phyloP scores from a whole-genome alignment of 2,329 filamentous ascomycete species.

The Scedosporium apiospermum region DNA sequence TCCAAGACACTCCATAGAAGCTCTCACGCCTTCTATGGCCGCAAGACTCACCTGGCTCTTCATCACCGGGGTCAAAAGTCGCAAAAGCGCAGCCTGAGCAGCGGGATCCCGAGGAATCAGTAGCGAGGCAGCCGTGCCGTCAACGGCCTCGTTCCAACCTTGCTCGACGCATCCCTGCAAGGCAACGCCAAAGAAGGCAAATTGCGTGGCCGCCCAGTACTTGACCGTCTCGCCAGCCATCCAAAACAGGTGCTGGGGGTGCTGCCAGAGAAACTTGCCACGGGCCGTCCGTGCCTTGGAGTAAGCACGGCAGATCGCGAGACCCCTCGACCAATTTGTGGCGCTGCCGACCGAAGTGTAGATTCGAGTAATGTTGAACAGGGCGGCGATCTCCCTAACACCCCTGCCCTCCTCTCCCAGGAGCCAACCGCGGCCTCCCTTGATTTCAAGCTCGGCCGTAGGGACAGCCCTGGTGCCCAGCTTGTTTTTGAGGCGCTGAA shows the following conservation, averaged over 20 bases:
- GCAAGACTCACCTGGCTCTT: no score
- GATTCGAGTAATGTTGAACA: constrained; percentile 58
- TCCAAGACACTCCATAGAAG: no score
- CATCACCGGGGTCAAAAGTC: no score
- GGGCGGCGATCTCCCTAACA: constrained; percentile 55
- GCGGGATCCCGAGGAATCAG: constrained; percentile 24
- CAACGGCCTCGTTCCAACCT: constrained; percentile 29
- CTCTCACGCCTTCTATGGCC: no score
- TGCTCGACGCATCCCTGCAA: constrained; percentile 35
- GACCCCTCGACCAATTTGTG: constrained; percentile 36
- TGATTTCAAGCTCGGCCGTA: no score
- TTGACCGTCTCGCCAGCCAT: constrained; percentile 45
- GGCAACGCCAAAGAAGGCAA: constrained; percentile 43
- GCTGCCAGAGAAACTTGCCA: constrained; percentile 38
- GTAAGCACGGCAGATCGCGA: no score
- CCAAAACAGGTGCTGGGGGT: constrained; percentile 46
- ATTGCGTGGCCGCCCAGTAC: constrained; percentile 46
- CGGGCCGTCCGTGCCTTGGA: constrained; percentile 30
- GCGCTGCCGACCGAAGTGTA: constrained; percentile 45
- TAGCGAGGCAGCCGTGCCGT: constrained; percentile 47
- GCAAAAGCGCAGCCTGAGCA: no score
- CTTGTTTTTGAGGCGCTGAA: no score
- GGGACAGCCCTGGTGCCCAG: no score
- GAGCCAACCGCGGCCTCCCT: not conserved
- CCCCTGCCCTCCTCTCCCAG: constrained; percentile 58